A percentile compares a stretch with the other conserved stretches of the same genome.
Conservation (phyloP, 768 basidiomycete species). For the Cyathus striatus region DNA sequence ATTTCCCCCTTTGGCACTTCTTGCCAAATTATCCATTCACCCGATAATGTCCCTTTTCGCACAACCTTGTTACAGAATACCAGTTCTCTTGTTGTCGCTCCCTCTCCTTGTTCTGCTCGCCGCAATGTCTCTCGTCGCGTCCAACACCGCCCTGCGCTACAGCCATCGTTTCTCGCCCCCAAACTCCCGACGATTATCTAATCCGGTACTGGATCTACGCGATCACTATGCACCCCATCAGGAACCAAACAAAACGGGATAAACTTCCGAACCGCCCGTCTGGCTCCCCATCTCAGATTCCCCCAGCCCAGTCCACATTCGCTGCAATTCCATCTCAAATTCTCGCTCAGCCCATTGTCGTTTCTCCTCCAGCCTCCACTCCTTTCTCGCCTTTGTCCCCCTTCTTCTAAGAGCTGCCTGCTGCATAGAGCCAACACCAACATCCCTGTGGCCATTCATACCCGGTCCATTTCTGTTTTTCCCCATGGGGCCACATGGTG, state of each 20-base stretch:
- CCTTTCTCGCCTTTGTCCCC: too few relatives aligned
- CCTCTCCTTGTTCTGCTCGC: not conserved
- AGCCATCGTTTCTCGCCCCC: not conserved
- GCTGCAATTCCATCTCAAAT: not conserved
- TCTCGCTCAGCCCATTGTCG: not conserved
- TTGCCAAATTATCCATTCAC: not conserved
- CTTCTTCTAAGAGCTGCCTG: too few relatives aligned
- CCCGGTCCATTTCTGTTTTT: too few relatives aligned
- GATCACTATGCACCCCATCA: slow-evolving; percentile 8
- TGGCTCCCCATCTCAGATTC: slow-evolving; percentile 11
- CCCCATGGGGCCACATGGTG: too few relatives aligned
- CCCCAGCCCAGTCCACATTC: not conserved
- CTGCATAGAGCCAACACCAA: too few relatives aligned
- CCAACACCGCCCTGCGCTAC: not conserved
- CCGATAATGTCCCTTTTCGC: not conserved
- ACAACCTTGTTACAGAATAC: not conserved
- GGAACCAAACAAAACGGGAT: slow-evolving; percentile 13
- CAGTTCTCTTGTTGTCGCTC: not conserved
- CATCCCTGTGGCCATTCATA: too few relatives aligned
- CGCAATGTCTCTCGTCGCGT: not conserved
- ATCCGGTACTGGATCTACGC: slow-evolving; percentile 9
- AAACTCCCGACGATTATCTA: slow-evolving; percentile 8
- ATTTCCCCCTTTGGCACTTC: too few relatives aligned
- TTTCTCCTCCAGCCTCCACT: not conserved
- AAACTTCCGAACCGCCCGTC: slow-evolving; percentile 12